phyloP scores from a whole-genome alignment of 1,284 basidiomycete genomes.

The Schizophyllum commune region DNA sequence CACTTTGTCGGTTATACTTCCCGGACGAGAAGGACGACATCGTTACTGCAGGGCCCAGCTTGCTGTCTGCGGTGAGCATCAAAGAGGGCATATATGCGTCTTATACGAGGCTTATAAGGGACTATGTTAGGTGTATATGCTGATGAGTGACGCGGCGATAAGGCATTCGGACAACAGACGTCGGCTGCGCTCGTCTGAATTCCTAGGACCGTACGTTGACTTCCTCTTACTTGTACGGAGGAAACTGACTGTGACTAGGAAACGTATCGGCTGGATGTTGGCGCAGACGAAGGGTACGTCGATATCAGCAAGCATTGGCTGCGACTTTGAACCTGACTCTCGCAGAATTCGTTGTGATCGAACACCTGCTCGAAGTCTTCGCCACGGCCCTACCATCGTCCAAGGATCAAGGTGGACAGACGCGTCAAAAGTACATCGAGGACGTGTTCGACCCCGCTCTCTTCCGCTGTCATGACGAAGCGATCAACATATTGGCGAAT shows the following conservation, averaged over 20 bases:
- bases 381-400: constrained; percentile 45
- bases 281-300: constrained; percentile 22
- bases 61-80: neutral
- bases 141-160: neutral
- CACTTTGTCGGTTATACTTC: neutral
- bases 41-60: neutral
- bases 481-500: constrained; percentile 39
- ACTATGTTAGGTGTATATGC: neutral
- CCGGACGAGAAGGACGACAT: neutral
- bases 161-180: neutral
- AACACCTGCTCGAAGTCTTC: constrained; percentile 48
- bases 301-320: neutral
- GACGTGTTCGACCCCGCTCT: constrained; percentile 36
- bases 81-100: neutral
- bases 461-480: constrained; percentile 27
- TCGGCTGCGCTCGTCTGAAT: neutral
- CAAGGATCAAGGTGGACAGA: constrained; percentile 25
- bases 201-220: neutral
- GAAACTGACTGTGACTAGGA: constrained; percentile 11
- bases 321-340: neutral
- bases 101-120: neutral
- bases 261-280: constrained; percentile 26
- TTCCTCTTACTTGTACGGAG: neutral
- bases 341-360: constrained; percentile 48
- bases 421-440: constrained; percentile 39